Evolutionary conservation across 495 filamentous ascomycete genomes (phyloP), one percentile per base, ranked within the genome.

Genomic region (Penicillium taxi): DNA sequence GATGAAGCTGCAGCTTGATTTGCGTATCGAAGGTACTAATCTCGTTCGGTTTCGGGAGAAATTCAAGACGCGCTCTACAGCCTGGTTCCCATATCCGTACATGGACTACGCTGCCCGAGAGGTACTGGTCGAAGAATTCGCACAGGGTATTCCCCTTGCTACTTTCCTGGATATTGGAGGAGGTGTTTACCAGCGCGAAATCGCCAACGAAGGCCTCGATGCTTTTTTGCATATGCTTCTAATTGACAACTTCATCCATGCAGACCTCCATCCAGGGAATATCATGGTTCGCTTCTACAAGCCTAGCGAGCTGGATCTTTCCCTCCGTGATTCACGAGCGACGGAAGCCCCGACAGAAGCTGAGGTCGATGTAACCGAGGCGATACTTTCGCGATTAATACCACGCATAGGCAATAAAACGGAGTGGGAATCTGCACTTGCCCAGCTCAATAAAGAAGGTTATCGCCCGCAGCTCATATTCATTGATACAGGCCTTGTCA

Each of bases 241-340:
- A 9, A 81, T 99, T 34, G 93, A 99, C 56, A 96, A 99, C 52
- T 99, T 99, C 55, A 78, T 96, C 35, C 93, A 99, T 49, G 91
- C 93, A n/a, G 93, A 99, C 59, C 68, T 99, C 7, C 93, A 99
- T 50, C 93, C 93, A 0, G 93, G 93, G 6, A 99, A 99, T 56
- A 96, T 99, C 65, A 96, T 99, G 90, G 93, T 99, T 30, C 86
- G 93, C 41, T 99, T 99, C 63, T 95, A 96, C 64, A 76, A 91
- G 50, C 80, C 87, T 0, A 78, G 77, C 21, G 70, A 79, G 37
- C 73, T 93, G 4, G 67, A 74, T 41, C 64, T 88, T 7, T 70
- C 74, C 13, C 67, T 74, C 24, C 65, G 69, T 49, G 70, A 71
- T 34, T 63, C 60, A 44, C 66, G 69, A 20, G 63, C 70, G 37